These are phyloP conservation scores for Jamesozyma hellenica DNA, from an alignment of 805 yeast genomes.

Conservation along the genomic window DNA sequence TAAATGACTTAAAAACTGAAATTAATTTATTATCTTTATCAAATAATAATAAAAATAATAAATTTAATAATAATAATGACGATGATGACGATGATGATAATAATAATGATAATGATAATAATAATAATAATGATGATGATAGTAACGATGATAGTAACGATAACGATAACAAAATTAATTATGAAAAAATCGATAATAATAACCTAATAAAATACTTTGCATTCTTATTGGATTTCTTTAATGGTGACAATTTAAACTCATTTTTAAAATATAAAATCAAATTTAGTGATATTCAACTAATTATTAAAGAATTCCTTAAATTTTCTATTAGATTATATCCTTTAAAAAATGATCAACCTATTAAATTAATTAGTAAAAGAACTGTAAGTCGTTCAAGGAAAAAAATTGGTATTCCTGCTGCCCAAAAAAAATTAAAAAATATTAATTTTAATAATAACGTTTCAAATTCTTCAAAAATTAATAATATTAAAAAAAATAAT, in stretches of 20 bases:
- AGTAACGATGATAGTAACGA: too few species aligned
- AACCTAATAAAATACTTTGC: neutral
- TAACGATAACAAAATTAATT: too few species aligned
- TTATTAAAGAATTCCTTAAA: neutral
- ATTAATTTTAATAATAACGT: too few species aligned
- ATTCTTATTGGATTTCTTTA: neutral
- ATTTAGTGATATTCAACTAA: neutral
- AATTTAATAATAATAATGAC: neutral
- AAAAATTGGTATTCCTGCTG: conserved; percentile 3
- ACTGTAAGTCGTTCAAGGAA: conserved; percentile 4
- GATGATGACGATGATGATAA: neutral
- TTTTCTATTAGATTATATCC: neutral
- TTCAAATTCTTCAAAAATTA: neutral
- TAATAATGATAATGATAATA: too few species aligned
- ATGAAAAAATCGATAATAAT: too few species aligned
- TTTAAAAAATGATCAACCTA: neutral
- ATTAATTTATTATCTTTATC: neutral
- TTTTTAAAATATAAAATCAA: neutral
- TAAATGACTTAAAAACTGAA: neutral
- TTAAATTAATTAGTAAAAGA: conserved; percentile 2
- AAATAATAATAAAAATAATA: too few species aligned
- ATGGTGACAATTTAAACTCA: neutral
- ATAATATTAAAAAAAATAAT: neutral
- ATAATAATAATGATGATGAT: too few species aligned
- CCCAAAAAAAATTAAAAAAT: neutral